Base-by-base conservation (phyloP, 2,329 filamentous ascomycete species). In the Sporothrix brasiliensis region DNA sequence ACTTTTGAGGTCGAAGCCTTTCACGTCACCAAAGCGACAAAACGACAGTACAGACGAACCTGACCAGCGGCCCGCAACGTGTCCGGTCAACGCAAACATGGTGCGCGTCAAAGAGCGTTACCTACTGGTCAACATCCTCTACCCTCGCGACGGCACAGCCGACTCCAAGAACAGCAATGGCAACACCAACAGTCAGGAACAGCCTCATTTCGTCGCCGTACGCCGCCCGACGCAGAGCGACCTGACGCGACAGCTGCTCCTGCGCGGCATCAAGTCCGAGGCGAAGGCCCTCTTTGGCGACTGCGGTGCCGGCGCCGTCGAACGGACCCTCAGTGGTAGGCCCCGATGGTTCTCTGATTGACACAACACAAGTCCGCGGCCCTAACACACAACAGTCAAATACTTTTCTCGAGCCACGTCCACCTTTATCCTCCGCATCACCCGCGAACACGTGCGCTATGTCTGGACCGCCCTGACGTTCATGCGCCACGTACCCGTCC, bases 71-170 rank as follows among this genome's bases (percentile, higher is more conserved):
- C 7, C 41, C 11, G 41, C 41, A 13, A 44, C 11, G 11, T 16
- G 11, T 44, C 14, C 2, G 39, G 24, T 21, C 67, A 19, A 16
- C 41, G 7, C 50, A 27, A 39, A 9, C 56, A 71, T 99, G 95
- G 95, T 99, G 72, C 92, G 95, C 78, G 88, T 98, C 75, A 99
- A 99, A 81, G 91, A 97, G 80, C 90, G 95, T 76, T 99, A 99
- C 79, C 87, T 99, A 21, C 88, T 98, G n/a, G 88, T 98, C 73
- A 92, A 97, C 78, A 93, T 98, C 74, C 85, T 98, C 61, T 97
- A 97, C 77, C 93, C 94, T 0, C 87, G 68, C 53, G 85, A 88
- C 7, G 68, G 54, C 24, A 82, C 87, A 14, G 73, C 83, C 11
- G 73, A 77, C 61, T 74, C 54, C 27, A 69, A 53, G 11, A 39